Percentiles rank a stretch among this genome's conserved stretches.
Evolutionary conservation across 306 rosid genomes (phyloP).

Genomic region (Inga oerstediana): DNA sequence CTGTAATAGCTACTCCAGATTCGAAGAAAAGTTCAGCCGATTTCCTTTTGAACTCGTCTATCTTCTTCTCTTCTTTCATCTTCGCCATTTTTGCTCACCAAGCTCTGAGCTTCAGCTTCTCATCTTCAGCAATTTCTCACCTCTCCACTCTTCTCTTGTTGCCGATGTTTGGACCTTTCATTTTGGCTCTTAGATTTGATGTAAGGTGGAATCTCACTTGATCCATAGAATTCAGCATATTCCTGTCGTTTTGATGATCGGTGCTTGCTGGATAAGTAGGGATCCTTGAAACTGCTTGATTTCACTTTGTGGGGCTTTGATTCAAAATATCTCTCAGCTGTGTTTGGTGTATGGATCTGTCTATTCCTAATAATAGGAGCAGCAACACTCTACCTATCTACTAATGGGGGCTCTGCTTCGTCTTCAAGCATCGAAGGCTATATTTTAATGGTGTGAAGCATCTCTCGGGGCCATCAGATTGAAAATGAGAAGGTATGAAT

Average conservation of each 20-base stretch:
- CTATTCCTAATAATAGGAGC: constrained; percentile 58
- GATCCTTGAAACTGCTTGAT: constrained; percentile 82
- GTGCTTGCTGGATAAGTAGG: constrained; percentile 67
- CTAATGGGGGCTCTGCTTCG: constrained; percentile 43
- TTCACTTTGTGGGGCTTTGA: constrained; percentile 74
- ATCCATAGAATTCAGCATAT: constrained; percentile 75
- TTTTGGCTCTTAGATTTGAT: constrained; percentile 80
- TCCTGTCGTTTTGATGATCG: constrained; percentile 77
- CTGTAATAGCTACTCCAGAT: too few relatives aligned
- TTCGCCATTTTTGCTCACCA: too few relatives aligned
- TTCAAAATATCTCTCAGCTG: constrained; percentile 62
- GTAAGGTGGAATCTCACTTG: constrained; percentile 64
- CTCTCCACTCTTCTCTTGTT: constrained; percentile 82
- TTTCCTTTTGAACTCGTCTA: too few relatives aligned
- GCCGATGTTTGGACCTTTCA: constrained; percentile 82
- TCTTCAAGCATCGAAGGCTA: constrained; percentile 83
- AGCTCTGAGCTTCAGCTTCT: too few relatives aligned
- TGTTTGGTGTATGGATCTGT: constrained; percentile 53
- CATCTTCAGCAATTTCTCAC: background rate
- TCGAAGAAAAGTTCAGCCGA: too few relatives aligned
- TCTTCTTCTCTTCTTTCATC: too few relatives aligned
- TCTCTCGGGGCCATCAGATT: constrained; percentile 40
- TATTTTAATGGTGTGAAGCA: constrained; percentile 79
- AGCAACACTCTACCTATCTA: constrained; percentile 51
- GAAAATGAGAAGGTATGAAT: constrained; percentile 60